Evolutionary conservation across 2,329 filamentous ascomycete genomes (phyloP), one percentile per base, ranked within the genome.

Genomic region (Acephala macrosclerotiorum): DNA sequence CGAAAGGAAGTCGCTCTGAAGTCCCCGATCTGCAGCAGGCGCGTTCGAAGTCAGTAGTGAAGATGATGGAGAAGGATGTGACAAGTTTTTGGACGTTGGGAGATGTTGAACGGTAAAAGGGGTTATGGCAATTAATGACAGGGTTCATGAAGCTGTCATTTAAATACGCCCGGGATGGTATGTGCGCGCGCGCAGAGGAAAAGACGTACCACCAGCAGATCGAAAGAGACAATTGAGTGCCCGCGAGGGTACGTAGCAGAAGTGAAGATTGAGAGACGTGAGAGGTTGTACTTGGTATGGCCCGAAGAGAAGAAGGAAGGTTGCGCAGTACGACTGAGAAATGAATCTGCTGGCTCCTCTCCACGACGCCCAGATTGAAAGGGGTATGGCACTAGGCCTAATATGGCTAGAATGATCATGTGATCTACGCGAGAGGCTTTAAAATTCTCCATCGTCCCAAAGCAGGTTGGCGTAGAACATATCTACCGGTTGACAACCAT

Each of bases 61-160:
- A 29, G 59, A 49, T 65, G 42, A 64, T 51, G 66, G 49, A 61
- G 64, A 62, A 68, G 56, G 62, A 71, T 64, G 68, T 61, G 64
- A 68, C 64, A 65, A 69, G 70, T 55, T 58, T 67, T 68, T 66
- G 65, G 65, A 65, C 65, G 65, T 67, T 67, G 64, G 64, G 47
- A 65, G 66, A 69, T 60, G 47, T 64, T 59, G 47, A 66, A 66
- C 65, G 61, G 70, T 64, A 71, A 73, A 74, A 73, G 71, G 72
- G 72, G 71, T 66, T 68, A 25, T 62, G 51, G 51, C 58, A 57
- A 59, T 65, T 69, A 69, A 66, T 65, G 70, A 67, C 72, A 73
- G 70, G 72, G 72, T 69, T 73, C 63, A 45, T 58, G 49, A 63
- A 71, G 71, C 71, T 72, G 69, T 70, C 70, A 71, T 71, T 73